Percentiles rank a stretch among this genome's conserved stretches.
phyloP scores from a whole-genome alignment of 495 filamentous ascomycete species.

The Oleoguttula mirabilis region DNA sequence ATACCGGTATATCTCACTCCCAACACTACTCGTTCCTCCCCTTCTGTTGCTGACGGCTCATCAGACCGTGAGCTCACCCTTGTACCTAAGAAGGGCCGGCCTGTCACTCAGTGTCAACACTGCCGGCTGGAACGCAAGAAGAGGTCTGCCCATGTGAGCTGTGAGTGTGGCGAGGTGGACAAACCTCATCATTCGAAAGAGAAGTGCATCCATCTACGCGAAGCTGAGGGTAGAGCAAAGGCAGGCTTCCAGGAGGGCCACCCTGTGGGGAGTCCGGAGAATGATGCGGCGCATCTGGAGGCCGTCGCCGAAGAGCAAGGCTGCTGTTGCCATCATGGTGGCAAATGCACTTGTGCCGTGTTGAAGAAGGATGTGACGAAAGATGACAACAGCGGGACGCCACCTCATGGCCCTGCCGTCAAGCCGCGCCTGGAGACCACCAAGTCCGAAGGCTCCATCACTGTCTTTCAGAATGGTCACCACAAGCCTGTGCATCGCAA shows the following conservation, averaged over 20 bases:
- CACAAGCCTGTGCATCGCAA: conserved; percentile 87
- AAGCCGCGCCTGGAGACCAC: conserved; percentile 68
- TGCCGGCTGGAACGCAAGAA: conserved; percentile 96
- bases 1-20: conserved; percentile 25
- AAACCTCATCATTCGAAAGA: conserved; percentile 57
- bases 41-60: too few species aligned
- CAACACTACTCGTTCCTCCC: background rate
- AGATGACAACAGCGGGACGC: conserved; percentile 1
- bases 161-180: conserved; percentile 76
- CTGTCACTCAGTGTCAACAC: conserved; percentile 95
- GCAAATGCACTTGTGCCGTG: conserved; percentile 72
- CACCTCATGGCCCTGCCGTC: conserved; percentile 18
- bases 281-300: conserved; percentile 27
- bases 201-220: conserved; percentile 45
- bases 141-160: conserved; percentile 87
- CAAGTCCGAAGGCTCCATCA: conserved; percentile 72
- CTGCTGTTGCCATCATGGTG: conserved; percentile 75
- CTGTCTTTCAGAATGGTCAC: conserved; percentile 83
- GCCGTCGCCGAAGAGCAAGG: conserved; percentile 40
- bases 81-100: conserved; percentile 97
- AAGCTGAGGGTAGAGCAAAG: conserved; percentile 26
- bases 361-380: conserved; percentile 71
- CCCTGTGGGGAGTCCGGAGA: conserved; percentile 31
- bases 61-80: conserved; percentile 84
- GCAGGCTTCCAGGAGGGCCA: conserved; percentile 30